Conservation (phyloP, 176 grass and related monocot species). For the Ensete glaucum region DNA sequence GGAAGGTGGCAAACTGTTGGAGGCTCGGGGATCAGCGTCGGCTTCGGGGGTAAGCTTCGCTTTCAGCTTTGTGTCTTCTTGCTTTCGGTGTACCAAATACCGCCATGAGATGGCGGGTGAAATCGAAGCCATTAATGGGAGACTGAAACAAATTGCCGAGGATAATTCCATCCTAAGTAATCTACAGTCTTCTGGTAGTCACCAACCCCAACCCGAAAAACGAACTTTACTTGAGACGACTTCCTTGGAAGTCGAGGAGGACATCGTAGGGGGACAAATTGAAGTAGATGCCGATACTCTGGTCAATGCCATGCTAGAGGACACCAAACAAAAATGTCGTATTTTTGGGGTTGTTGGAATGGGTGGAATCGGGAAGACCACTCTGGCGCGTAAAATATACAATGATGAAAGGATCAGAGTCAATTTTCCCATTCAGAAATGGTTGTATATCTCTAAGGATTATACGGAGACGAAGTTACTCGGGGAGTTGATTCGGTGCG, state of each 20-base stretch:
- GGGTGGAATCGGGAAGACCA: conserved; percentile 66
- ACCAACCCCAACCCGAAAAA: no score
- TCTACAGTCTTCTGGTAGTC: no score
- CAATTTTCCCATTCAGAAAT: conserved; percentile 53
- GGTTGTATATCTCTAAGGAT: conserved; percentile 45
- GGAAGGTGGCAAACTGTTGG: conserved; percentile 48
- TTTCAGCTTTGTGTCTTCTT: conserved; percentile 35
- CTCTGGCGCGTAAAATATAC: conserved; percentile 54
- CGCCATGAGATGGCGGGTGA: conserved; percentile 46
- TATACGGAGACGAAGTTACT: conserved; percentile 42
- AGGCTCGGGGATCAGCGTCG: neutral
- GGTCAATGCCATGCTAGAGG: conserved; percentile 47
- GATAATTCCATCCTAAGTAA: conserved; percentile 10
- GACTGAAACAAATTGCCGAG: conserved; percentile 41
- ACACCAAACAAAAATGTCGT: conserved; percentile 61
- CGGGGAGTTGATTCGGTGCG: conserved; percentile 39
- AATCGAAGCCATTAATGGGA: conserved; percentile 41
- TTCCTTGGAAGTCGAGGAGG: neutral
- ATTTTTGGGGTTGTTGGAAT: conserved; percentile 54
- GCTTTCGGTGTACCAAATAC: conserved; percentile 13
- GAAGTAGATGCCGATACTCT: conserved; percentile 27
- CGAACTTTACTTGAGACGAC: neutral
- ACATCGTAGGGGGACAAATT: conserved; percentile 40
- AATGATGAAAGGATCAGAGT: conserved; percentile 37
- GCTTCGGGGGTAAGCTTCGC: conserved; percentile 17